phyloP scores from a whole-genome alignment of 164 flowering plant genomes.

The Houttuynia cordata region DNA sequence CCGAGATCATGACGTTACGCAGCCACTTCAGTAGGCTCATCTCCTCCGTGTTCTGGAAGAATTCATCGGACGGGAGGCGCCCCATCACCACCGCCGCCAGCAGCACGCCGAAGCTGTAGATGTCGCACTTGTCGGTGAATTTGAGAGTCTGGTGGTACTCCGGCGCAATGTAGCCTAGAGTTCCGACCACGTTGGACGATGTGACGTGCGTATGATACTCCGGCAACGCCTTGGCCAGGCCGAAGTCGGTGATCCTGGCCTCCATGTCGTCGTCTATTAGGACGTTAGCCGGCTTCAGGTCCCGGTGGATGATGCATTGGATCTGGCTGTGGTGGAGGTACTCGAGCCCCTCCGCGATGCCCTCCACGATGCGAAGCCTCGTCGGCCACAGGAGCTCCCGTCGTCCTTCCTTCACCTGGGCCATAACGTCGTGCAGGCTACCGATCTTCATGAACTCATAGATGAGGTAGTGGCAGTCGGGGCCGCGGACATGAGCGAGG shows the following conservation, averaged over 20 bases:
- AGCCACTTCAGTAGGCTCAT: slow-evolving; percentile 77
- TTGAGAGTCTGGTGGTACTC: slow-evolving; percentile 82
- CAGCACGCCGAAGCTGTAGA: slow-evolving; percentile 78
- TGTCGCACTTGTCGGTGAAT: slow-evolving; percentile 89
- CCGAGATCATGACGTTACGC: slow-evolving; percentile 69
- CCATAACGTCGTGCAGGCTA: slow-evolving; percentile 55
- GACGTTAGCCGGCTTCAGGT: slow-evolving; percentile 81
- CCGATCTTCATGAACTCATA: slow-evolving; percentile 93
- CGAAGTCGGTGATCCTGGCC: slow-evolving; percentile 85
- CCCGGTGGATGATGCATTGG: slow-evolving; percentile 73
- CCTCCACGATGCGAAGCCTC: slow-evolving; percentile 48
- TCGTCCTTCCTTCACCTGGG: slow-evolving; percentile 27
- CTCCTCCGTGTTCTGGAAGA: slow-evolving; percentile 56
- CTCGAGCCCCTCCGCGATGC: slow-evolving; percentile 74
- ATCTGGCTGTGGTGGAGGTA: slow-evolving; percentile 62
- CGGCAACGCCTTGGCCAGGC: slow-evolving; percentile 79
- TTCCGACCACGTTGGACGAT: slow-evolving; percentile 71
- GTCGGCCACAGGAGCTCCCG: slow-evolving; percentile 53
- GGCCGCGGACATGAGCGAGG: slow-evolving; percentile 57
- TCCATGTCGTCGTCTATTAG: slow-evolving; percentile 85
- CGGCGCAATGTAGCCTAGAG: slow-evolving; percentile 84
- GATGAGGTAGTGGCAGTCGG: slow-evolving; percentile 64
- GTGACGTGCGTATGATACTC: slow-evolving; percentile 59
- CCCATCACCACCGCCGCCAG: slow-evolving; percentile 68
- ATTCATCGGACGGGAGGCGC: slow-evolving; percentile 61